These are phyloP conservation scores for Phaeosphaeriaceae sp. DNA, from an alignment of 2,329 filamentous ascomycete species.

Conservation along the genomic window DNA sequence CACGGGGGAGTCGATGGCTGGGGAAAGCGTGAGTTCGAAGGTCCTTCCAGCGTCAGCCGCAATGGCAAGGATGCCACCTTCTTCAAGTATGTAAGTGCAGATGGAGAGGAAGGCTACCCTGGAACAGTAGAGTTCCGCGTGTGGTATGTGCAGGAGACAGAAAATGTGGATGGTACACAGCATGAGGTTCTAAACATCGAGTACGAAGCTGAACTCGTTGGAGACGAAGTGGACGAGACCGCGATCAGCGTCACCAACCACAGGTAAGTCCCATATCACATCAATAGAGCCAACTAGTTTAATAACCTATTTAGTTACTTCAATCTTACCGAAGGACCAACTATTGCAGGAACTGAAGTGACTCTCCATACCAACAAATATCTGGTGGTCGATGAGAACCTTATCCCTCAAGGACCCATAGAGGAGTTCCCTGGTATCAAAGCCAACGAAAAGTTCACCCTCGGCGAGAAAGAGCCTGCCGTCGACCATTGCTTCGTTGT, in stretches of 20 bases:
- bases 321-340: slow-evolving; percentile 66
- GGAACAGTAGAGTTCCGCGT: slow-evolving; percentile 81
- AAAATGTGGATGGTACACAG: slow-evolving; percentile 66
- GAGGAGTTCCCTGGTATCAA: slow-evolving; percentile 69
- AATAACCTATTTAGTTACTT: slow-evolving; percentile 62
- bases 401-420: slow-evolving; percentile 76
- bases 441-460: slow-evolving; percentile 71
- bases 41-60: slow-evolving; percentile 66
- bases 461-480: slow-evolving; percentile 74
- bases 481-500: slow-evolving; percentile 93
- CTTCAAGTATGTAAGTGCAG: slow-evolving; percentile 67
- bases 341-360: slow-evolving; percentile 68
- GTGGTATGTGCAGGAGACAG: slow-evolving; percentile 78
- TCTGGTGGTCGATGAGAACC: slow-evolving; percentile 74
- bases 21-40: slow-evolving; percentile 80
- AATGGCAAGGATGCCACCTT: slow-evolving; percentile 55
- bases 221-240: slow-evolving; percentile 81
- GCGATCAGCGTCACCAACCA: slow-evolving; percentile 95
- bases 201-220: slow-evolving; percentile 84
- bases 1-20: slow-evolving; percentile 70
- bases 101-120: slow-evolving; percentile 90
- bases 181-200: slow-evolving; percentile 81
- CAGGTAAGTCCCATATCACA: slow-evolving; percentile 63
- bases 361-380: slow-evolving; percentile 67
- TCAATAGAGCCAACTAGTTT: neutral